Evolutionary conservation across 1,284 basidiomycete species (phyloP).

Genomic region (Tilletia walkeri): DNA sequence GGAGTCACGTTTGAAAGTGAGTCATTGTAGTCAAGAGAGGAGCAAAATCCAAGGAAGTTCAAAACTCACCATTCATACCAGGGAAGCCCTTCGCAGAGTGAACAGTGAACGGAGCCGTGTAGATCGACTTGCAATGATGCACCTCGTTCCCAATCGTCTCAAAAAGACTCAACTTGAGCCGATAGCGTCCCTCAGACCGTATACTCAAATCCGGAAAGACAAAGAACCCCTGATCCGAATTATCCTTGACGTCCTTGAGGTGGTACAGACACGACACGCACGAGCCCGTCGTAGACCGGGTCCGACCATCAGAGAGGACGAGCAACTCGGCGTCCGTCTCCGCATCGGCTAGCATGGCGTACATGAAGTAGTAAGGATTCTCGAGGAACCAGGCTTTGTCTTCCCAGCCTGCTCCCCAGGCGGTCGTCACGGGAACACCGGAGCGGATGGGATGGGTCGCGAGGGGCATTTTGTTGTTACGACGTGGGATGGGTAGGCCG

Average conservation of each 20-base stretch:
- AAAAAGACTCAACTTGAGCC: slow-evolving; percentile 77
- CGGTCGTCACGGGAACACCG: slow-evolving; percentile 40
- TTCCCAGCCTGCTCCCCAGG: slow-evolving; percentile 47
- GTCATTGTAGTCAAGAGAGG: neutral
- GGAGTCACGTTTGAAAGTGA: neutral
- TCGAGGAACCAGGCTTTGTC: slow-evolving; percentile 54
- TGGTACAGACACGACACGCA: slow-evolving; percentile 92
- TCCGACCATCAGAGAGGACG: slow-evolving; percentile 88
- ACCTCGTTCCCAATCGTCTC: slow-evolving; percentile 77
- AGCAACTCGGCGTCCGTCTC: slow-evolving; percentile 59
- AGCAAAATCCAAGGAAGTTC: neutral
- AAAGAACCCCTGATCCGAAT: slow-evolving; percentile 67
- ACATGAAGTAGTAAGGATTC: slow-evolving; percentile 53
- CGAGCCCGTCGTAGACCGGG: slow-evolving; percentile 79
- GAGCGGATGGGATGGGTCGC: slow-evolving; percentile 30
- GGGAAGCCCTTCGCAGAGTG: slow-evolving; percentile 51
- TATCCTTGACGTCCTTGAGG: slow-evolving; percentile 78
- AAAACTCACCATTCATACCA: slow-evolving; percentile 40
- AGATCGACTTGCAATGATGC: slow-evolving; percentile 51
- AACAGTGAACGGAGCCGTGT: slow-evolving; percentile 47
- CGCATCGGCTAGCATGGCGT: slow-evolving; percentile 49
- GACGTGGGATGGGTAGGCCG: neutral
- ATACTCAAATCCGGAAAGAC: slow-evolving; percentile 57
- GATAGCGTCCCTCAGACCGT: slow-evolving; percentile 78
- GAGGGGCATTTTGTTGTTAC: slow-evolving; percentile 20